These are phyloP conservation scores for Pythium sp. DNA, from an alignment of 352 stramenopile genomes.

Conservation along the genomic window DNA sequence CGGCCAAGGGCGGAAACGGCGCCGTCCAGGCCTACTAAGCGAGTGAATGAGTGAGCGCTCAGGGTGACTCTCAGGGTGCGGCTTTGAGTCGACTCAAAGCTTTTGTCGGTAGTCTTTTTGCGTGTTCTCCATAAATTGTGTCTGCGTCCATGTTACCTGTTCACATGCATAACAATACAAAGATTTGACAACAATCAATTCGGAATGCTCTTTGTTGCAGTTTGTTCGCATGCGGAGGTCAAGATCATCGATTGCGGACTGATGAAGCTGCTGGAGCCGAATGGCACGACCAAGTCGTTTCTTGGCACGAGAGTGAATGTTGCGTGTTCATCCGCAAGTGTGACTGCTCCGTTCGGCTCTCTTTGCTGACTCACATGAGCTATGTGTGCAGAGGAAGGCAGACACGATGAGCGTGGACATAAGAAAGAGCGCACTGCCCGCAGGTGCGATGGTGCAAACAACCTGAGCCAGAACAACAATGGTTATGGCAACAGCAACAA, in stretches of 20 bases:
- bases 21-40: slow-evolving; percentile 1
- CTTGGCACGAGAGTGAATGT: slow-evolving; percentile 61
- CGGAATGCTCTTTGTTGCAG: too few relatives aligned
- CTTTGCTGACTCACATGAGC: neutral
- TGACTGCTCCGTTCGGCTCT: neutral
- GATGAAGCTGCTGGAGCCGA: slow-evolving; percentile 89
- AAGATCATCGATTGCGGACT: slow-evolving; percentile 99
- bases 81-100: too few relatives aligned
- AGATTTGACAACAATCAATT: too few relatives aligned
- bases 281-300: slow-evolving; percentile 82
- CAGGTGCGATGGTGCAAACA: neutral
- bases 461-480: slow-evolving; percentile 14
- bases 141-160: neutral
- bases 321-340: neutral
- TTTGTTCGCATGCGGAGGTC: slow-evolving; percentile 57
- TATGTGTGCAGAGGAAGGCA: slow-evolving; percentile 87
- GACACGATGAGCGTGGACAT: slow-evolving; percentile 98
- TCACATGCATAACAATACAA: too few relatives aligned
- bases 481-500: slow-evolving; percentile 16
- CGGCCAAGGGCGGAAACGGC: neutral
- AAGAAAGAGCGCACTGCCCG: slow-evolving; percentile 58
- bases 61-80: neutral
- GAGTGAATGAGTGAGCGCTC: too few relatives aligned
- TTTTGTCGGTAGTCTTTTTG: too few relatives aligned
- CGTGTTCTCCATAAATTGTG: too few relatives aligned